Evolutionary conservation across 75 land plant genomes (phyloP), one percentile per base, ranked within the genome.

Genomic region (Ceratopteris richardii): DNA sequence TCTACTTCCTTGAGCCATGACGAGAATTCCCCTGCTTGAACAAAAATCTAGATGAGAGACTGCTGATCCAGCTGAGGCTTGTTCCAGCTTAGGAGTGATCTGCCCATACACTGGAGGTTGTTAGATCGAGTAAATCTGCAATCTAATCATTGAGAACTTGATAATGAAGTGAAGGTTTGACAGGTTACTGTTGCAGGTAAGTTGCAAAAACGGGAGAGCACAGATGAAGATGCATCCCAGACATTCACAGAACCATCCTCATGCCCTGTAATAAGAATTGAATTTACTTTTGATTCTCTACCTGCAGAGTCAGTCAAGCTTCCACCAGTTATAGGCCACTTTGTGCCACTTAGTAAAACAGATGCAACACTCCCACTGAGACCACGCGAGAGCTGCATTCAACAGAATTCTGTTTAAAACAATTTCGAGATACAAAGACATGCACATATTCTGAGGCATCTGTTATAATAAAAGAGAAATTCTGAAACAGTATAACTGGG

Each of bases 251-350:
- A 71, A 47, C 98, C 98, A 75, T 83, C 78, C 60, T 74, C 66
- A 66, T 83, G 93, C 56, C 96, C 98, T 26, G 77, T 79, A 56
- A 89, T 65, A 60, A 75, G 78, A 26, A 93, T 3, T 28, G 67
- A 69, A 58, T 72, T 46, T 33, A 72, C 18, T 7, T 20, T 43
- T 51, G 19, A 27, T 54, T 53, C 69, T 20, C 53, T 66, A 58
- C 62, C 54, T 18, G 60, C 41, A 31, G 63, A 29, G 33, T 62
- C 48, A 57, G 47, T 19, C 37, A 64, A 74, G 46, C 72, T 63
- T 40, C 98, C 96, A 56, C 98, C 98, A 53, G 83, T 89, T 52
- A 93, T 54, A 37, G 96, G 90, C 98, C 96, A 93, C 59, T 74
- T 78, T 22, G 72, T 69, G 29, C 76, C 84, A 61, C 56, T 64